Evolutionary conservation across 768 basidiomycete species (phyloP).

Genomic region (Tubosaeta brunneosetosa): DNA sequence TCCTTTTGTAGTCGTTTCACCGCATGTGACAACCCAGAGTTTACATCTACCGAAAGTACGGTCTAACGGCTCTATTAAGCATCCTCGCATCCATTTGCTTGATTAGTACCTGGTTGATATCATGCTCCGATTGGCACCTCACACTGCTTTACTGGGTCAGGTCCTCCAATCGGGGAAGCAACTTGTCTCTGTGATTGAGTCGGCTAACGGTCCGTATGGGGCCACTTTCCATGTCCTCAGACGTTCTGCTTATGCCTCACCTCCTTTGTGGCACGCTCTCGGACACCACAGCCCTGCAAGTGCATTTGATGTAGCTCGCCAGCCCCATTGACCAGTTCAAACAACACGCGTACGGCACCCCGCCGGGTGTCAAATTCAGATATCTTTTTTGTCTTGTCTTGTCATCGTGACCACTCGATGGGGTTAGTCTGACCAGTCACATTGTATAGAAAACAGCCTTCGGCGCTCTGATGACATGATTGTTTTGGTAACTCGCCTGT

Average conservation of each 20-base stretch:
- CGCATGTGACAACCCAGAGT: slow-evolving; percentile 15
- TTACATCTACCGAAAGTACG: slow-evolving; percentile 6
- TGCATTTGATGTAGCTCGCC: slow-evolving; percentile 3
- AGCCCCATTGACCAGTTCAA: slow-evolving; percentile 1
- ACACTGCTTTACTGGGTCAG: slow-evolving; percentile 9
- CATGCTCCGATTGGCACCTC: slow-evolving; percentile 11
- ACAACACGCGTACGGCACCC: slow-evolving; percentile 3
- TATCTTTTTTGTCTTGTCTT: slow-evolving; percentile 1
- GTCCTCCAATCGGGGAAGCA: slow-evolving; percentile 2
- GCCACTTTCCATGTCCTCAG: slow-evolving; percentile 15
- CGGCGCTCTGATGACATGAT: background rate
- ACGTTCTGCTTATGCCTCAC: slow-evolving; percentile 16
- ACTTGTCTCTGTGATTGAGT: background rate
- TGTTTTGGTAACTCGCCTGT: background rate
- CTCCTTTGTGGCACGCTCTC: slow-evolving; percentile 29
- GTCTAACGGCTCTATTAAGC: slow-evolving; percentile 8
- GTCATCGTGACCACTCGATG: slow-evolving; percentile 5
- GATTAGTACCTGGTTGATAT: slow-evolving; percentile 21
- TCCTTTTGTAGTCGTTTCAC: slow-evolving; percentile 12
- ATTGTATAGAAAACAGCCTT: background rate
- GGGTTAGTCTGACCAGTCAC: slow-evolving; percentile 4
- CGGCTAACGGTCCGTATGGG: background rate
- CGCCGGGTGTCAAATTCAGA: slow-evolving; percentile 1
- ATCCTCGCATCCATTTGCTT: slow-evolving; percentile 11
- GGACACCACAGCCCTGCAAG: slow-evolving; percentile 26